phyloP scores from a whole-genome alignment of 805 yeast genomes.

The Candida corydali region DNA sequence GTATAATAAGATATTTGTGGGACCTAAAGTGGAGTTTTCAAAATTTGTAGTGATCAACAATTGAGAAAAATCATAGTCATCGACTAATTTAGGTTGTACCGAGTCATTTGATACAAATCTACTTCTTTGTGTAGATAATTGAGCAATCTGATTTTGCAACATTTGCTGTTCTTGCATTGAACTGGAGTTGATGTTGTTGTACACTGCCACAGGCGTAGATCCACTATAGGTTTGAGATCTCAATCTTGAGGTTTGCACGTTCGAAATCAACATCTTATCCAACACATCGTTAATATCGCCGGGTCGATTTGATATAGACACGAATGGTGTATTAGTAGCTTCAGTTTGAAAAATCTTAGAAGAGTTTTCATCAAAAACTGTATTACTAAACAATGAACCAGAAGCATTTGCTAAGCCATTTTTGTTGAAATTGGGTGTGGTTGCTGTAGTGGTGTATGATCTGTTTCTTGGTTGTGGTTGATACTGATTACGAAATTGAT shows the following conservation, averaged over 20 bases:
- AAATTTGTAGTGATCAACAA: conserved; percentile 66
- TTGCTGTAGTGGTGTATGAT: conserved; percentile 49
- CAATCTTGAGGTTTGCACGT: conserved; percentile 20
- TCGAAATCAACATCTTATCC: conserved; percentile 29
- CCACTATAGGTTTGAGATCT: conserved; percentile 43
- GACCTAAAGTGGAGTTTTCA: conserved; percentile 66
- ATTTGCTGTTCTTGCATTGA: conserved; percentile 8
- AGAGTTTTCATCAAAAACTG: not conserved
- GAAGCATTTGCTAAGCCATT: conserved; percentile 10
- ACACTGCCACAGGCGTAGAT: conserved; percentile 21
- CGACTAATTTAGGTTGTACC: conserved; percentile 33
- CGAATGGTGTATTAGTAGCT: conserved; percentile 21
- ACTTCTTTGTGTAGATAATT: conserved; percentile 2
- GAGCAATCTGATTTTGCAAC: conserved; percentile 11
- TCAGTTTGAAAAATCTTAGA: conserved; percentile 6
- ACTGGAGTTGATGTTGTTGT: conserved; percentile 1
- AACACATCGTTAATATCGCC: conserved; percentile 26
- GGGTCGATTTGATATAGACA: conserved; percentile 14
- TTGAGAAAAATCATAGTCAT: conserved; percentile 57
- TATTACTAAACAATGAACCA: conserved; percentile 10
- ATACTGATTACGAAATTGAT: too few relatives aligned
- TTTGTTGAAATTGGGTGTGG: conserved; percentile 17
- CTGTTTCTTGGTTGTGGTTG: conserved; percentile 40
- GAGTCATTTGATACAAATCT: not conserved
- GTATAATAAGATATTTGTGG: conserved; percentile 72